Percentiles rank a stretch among this genome's conserved stretches.
phyloP scores from a whole-genome alignment of 1,284 basidiomycete genomes.

The Trichosporon coremiiforme region DNA sequence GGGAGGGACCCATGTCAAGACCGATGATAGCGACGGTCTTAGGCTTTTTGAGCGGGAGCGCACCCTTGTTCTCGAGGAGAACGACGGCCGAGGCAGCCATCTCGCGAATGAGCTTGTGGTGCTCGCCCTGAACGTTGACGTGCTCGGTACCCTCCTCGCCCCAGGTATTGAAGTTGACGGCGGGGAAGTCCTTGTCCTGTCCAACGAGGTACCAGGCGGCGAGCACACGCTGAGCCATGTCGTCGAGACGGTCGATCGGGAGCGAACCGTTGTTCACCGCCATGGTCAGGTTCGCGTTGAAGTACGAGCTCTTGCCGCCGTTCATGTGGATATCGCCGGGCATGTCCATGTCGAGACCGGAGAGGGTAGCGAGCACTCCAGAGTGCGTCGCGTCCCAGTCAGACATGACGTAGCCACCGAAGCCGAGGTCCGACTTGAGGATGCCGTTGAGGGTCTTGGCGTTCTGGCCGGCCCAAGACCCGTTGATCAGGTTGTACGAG shows the following conservation, averaged over 20 bases:
- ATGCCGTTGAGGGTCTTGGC: constrained; percentile 66
- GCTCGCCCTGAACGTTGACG: constrained; percentile 73
- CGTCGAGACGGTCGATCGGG: constrained; percentile 37
- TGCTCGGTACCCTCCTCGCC: constrained; percentile 59
- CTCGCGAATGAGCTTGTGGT: constrained; percentile 58
- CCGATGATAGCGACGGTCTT: constrained; percentile 65
- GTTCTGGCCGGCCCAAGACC: constrained; percentile 67
- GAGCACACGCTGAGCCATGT: constrained; percentile 43
- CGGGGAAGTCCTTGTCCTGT: constrained; percentile 40
- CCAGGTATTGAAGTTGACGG: constrained; percentile 32
- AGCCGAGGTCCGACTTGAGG: constrained; percentile 72
- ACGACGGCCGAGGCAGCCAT: constrained; percentile 60
- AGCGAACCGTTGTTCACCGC: constrained; percentile 39
- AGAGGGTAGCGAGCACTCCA: constrained; percentile 29
- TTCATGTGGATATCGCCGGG: constrained; percentile 33
- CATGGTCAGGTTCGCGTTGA: constrained; percentile 32
- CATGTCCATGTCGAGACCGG: constrained; percentile 54
- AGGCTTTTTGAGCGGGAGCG: constrained; percentile 64
- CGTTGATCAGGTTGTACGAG: constrained; percentile 67
- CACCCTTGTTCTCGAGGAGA: constrained; percentile 68
- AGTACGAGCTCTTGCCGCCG: constrained; percentile 28
- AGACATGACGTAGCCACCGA: constrained; percentile 46
- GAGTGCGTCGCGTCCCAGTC: constrained; percentile 38
- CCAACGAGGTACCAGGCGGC: constrained; percentile 42
- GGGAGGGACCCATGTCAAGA: constrained; percentile 70